A percentile compares a stretch with the other conserved stretches of the same genome.
These are phyloP conservation scores for Leccinum fuscescens DNA, from an alignment of 1,284 basidiomycete species.

Conservation along the genomic window DNA sequence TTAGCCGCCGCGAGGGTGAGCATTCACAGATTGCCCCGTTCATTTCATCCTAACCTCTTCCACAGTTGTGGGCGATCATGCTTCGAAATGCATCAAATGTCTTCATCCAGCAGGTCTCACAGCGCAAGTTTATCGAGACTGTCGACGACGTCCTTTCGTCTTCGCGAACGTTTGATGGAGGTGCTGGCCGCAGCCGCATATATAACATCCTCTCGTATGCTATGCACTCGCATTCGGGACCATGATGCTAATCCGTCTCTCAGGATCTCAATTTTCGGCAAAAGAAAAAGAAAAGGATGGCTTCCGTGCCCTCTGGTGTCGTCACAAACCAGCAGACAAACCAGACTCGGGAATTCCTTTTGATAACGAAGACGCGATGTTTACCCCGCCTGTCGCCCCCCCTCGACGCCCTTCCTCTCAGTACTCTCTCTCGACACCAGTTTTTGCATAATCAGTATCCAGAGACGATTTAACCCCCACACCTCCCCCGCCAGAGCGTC, in stretches of 20 bases:
- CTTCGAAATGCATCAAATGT: constrained; percentile 65
- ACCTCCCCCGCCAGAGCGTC: constrained; percentile 19
- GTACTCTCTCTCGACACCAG: constrained; percentile 30
- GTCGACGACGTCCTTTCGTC: constrained; percentile 66
- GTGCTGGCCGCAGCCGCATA: constrained; percentile 73
- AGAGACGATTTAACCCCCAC: constrained; percentile 25
- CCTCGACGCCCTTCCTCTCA: constrained; percentile 28
- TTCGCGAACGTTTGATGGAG: constrained; percentile 64
- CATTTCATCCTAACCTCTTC: constrained; percentile 4
- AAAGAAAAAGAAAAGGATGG: constrained; percentile 46
- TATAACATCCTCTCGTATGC: constrained; percentile 51
- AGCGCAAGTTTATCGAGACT: constrained; percentile 74
- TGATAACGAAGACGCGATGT: constrained; percentile 72
- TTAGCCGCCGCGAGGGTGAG: constrained; percentile 68
- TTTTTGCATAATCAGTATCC: constrained; percentile 23
- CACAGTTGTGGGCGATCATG: constrained; percentile 82
- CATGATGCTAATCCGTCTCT: not conserved
- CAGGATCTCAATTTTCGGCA: constrained; percentile 31
- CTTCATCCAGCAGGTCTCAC: constrained; percentile 65
- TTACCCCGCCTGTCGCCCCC: constrained; percentile 54
- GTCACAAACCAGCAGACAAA: constrained; percentile 65
- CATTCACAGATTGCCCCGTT: constrained; percentile 6
- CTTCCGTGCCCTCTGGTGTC: constrained; percentile 65
- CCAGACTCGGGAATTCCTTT: constrained; percentile 77
- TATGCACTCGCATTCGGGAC: not conserved